A percentile compares a stretch with the other conserved stretches of the same genome.
Evolutionary conservation across 2,329 filamentous ascomycete genomes (phyloP).

Genomic region (Monosporascus sp.): DNA sequence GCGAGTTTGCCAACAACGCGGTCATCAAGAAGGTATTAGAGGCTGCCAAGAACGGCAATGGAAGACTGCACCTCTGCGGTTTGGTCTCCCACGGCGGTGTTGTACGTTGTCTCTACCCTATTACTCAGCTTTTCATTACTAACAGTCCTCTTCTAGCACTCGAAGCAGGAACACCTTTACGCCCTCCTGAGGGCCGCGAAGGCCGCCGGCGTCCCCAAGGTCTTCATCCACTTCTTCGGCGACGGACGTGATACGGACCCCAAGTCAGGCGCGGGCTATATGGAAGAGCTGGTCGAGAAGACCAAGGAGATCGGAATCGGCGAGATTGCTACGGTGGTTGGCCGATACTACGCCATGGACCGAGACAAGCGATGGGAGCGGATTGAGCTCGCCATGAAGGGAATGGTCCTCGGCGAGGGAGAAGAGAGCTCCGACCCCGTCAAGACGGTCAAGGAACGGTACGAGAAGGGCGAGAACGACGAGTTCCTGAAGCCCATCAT

Average conservation of each 20-base stretch:
- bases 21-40: slow-evolving; percentile 75
- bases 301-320: slow-evolving; percentile 80
- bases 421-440: slow-evolving; percentile 82
- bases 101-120: slow-evolving; percentile 36
- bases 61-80: slow-evolving; percentile 86
- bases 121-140: slow-evolving; percentile 6
- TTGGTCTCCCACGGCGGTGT: slow-evolving; percentile 95
- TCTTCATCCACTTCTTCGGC: slow-evolving; percentile 98
- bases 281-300: slow-evolving; percentile 78
- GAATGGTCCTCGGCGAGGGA: slow-evolving; percentile 78
- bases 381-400: slow-evolving; percentile 84
- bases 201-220: slow-evolving; percentile 77
- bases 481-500: slow-evolving; percentile 99
- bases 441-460: slow-evolving; percentile 79
- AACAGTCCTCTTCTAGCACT: slow-evolving; percentile 52
- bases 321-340: slow-evolving; percentile 87
- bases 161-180: slow-evolving; percentile 91
- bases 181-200: slow-evolving; percentile 86
- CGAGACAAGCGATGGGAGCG: slow-evolving; percentile 99
- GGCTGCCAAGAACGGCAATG: slow-evolving; percentile 79
- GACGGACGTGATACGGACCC: slow-evolving; percentile 97
- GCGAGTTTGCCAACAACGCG: slow-evolving; percentile 68
- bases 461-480: slow-evolving; percentile 83
- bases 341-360: slow-evolving; percentile 98
- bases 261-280: slow-evolving; percentile 83